Percentiles rank a stretch among this genome's conserved stretches.
These are phyloP conservation scores for Barnettozyma sp. DNA, from an alignment of 805 yeast genomes.

Conservation along the genomic window DNA sequence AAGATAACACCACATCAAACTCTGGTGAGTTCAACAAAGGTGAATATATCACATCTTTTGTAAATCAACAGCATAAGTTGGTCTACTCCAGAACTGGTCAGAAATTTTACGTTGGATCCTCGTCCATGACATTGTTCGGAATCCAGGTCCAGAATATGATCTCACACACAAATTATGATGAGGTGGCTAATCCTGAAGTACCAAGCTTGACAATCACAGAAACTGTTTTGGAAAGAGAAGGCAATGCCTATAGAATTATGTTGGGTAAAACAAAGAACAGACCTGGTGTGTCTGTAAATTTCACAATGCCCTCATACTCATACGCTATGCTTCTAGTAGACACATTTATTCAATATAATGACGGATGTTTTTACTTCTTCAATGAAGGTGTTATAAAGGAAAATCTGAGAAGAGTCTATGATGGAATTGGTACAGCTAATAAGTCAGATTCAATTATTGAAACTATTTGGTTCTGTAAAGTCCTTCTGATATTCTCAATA, in stretches of 20 bases:
- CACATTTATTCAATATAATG: slow-evolving; percentile 70
- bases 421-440: slow-evolving; percentile 31
- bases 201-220: slow-evolving; percentile 29
- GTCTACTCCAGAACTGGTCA: slow-evolving; percentile 74
- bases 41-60: slow-evolving; percentile 63
- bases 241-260: slow-evolving; percentile 67
- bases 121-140: slow-evolving; percentile 78
- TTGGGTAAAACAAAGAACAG: slow-evolving; percentile 61
- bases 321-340: slow-evolving; percentile 71
- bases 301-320: slow-evolving; percentile 67
- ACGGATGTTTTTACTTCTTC: slow-evolving; percentile 79
- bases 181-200: slow-evolving; percentile 18
- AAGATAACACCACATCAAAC: slow-evolving; percentile 23
- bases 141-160: slow-evolving; percentile 66
- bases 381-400: slow-evolving; percentile 74
- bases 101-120: slow-evolving; percentile 69
- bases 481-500: slow-evolving; percentile 62
- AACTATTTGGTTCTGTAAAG: slow-evolving; percentile 77
- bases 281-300: slow-evolving; percentile 62
- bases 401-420: slow-evolving; percentile 56
- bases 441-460: slow-evolving; percentile 51
- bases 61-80: slow-evolving; percentile 64
- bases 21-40: slow-evolving; percentile 16
- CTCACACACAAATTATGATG: slow-evolving; percentile 19
- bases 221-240: slow-evolving; percentile 64